Evolutionary conservation across 768 basidiomycete genomes (phyloP).

Genomic region (Ephemerocybe angulata): DNA sequence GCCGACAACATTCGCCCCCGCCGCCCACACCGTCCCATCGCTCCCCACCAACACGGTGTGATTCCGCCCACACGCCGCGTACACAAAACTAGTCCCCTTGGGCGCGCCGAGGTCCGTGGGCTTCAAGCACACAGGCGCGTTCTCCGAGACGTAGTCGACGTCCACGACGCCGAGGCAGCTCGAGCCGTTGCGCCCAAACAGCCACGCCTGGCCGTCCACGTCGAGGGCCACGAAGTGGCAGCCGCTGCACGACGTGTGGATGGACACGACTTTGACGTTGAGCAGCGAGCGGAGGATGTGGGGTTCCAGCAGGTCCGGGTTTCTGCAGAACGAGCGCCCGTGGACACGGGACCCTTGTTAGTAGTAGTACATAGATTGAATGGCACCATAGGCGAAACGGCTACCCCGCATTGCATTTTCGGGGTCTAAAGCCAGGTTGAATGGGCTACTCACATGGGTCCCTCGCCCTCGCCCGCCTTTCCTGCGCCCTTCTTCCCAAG

Average conservation of each 20-base stretch:
- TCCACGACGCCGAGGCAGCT: constrained; percentile 60
- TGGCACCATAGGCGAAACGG: too few relatives aligned
- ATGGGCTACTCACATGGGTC: constrained; percentile 30
- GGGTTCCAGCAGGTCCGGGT: constrained; percentile 82
- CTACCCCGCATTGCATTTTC: background rate
- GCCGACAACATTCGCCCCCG: constrained; percentile 76
- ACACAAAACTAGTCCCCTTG: constrained; percentile 59
- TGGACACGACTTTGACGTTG: constrained; percentile 68
- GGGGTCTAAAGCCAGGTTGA: constrained; percentile 9
- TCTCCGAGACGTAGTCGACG: constrained; percentile 66
- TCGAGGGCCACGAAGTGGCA: constrained; percentile 79
- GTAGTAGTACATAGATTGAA: too few relatives aligned
- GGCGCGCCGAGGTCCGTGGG: constrained; percentile 60
- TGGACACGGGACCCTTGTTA: too few relatives aligned
- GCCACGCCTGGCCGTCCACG: constrained; percentile 75
- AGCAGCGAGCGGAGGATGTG: constrained; percentile 85
- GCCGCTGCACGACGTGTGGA: constrained; percentile 72
- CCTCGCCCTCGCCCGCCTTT: constrained; percentile 38
- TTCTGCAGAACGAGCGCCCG: constrained; percentile 28
- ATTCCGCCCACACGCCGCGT: constrained; percentile 79
- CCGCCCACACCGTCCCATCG: constrained; percentile 79
- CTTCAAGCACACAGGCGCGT: constrained; percentile 59
- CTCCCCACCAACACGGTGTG: constrained; percentile 83
- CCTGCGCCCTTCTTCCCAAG: constrained; percentile 65
- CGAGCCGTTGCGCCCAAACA: constrained; percentile 83